Evolutionary conservation across 495 filamentous ascomycete genomes (phyloP), one percentile per base, ranked within the genome.

Genomic region (Lasiosphaeria ovina): DNA sequence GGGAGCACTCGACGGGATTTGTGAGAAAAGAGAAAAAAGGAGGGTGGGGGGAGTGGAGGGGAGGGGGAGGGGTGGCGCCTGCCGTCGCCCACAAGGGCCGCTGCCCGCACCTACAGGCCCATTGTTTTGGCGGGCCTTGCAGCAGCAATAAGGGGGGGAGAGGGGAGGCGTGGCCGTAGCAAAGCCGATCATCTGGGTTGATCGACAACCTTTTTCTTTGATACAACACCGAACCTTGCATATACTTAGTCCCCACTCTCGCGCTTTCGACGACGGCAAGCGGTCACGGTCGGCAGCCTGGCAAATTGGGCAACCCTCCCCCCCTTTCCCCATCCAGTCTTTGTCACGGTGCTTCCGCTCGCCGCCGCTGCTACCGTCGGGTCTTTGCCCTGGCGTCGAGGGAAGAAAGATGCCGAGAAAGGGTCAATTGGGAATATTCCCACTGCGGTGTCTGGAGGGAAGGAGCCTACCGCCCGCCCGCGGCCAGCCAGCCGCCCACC

Each of bases 161-260:
- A 10, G 32, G 17, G 66, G 24, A 24, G 24, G 66, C 60, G 63
- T 66, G 66, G 59, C 58, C 64, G 64, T 69, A 71, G 65, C 58
- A 59, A 62, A 62, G 62, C 59, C 64, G 60, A 67, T 71, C 63
- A 55, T 64, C 57, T 66, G 58, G 66, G 62, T 64, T 64, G 69
- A 69, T 71, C 66, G 55, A 62, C 66, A 67, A 63, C 62, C 58
- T 62, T 63, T 62, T 57, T 56, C 57, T 60, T 59, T 64, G 63
- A 66, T 69, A 63, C 67, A 72, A 67, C 64, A 70, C 69, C 71
- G 67, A 72, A 65, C 65, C 69, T 66, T 72, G 71, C 71, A 70
- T 73, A 63, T 51, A 53, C 67, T 68, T 70, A 67, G 65, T 62
- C 52, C 52, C 55, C 61, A 59, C 57, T 62, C 56, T 59, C 62